These are phyloP conservation scores for Elsinoe arachidis DNA, from an alignment of 2,329 filamentous ascomycete genomes.

Conservation along the genomic window DNA sequence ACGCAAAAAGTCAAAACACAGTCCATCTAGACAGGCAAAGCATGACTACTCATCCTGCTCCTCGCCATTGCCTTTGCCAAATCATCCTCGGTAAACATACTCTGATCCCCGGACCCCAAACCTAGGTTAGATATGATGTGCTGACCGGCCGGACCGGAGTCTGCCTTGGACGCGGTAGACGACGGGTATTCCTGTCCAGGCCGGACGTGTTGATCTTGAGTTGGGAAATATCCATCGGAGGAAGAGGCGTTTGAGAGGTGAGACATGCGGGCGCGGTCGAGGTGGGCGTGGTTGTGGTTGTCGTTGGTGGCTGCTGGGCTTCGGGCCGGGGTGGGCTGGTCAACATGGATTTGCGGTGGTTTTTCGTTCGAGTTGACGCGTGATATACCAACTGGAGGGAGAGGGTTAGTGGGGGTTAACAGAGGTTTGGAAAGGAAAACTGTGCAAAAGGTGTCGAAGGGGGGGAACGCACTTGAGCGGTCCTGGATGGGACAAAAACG, in stretches of 20 bases:
- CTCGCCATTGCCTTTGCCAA: slow-evolving; percentile 36
- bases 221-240: slow-evolving; percentile 10
- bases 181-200: slow-evolving; percentile 12
- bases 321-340: slow-evolving; percentile 2
- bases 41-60: slow-evolving; percentile 20
- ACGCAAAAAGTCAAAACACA: neutral
- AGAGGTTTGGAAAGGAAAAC: neutral
- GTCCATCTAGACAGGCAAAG: neutral
- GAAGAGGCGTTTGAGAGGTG: neutral
- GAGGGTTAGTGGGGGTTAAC: neutral
- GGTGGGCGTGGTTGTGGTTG: slow-evolving; percentile 3
- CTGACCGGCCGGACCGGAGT: slow-evolving; percentile 13
- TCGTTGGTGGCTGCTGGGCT: slow-evolving; percentile 10
- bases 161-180: slow-evolving; percentile 12
- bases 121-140: slow-evolving; percentile 12
- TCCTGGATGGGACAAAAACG: slow-evolving; percentile 13
- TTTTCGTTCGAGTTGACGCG: slow-evolving; percentile 26
- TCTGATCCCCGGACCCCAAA: slow-evolving; percentile 20
- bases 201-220: slow-evolving; percentile 11
- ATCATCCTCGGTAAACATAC: slow-evolving; percentile 38
- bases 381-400: slow-evolving; percentile 20
- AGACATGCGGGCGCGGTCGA: neutral
- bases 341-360: slow-evolving; percentile 13
- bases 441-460: neutral
- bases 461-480: slow-evolving; percentile 19